Conservation (phyloP, 345 rosid genomes). For the Salix dunnii region DNA sequence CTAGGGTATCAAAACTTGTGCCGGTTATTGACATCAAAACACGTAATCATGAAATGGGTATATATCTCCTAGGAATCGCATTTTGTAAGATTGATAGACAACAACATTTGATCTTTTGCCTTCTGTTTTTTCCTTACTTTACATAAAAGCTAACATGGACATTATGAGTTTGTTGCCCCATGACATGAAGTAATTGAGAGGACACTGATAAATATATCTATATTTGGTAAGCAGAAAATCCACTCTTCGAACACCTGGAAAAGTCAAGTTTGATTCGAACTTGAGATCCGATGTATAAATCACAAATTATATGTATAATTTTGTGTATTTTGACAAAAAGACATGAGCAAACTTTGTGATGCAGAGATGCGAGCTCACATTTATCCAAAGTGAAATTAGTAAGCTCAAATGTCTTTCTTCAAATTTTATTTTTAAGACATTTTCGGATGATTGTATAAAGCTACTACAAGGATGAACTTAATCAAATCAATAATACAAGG, state of each 20-base stretch:
- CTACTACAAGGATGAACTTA: neutral
- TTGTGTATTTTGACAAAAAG: neutral
- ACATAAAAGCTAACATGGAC: neutral
- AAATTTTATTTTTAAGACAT: neutral
- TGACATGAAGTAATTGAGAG: neutral
- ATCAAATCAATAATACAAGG: neutral
- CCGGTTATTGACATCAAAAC: neutral
- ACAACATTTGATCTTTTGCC: neutral
- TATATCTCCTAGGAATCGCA: neutral
- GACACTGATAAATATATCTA: neutral
- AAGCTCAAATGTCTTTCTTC: neutral
- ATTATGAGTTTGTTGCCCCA: neutral
- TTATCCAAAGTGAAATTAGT: neutral
- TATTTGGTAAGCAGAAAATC: neutral
- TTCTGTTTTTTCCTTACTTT: neutral
- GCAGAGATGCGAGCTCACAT: neutral
- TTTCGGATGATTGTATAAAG: neutral
- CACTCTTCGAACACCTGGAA: neutral
- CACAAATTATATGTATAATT: too few species aligned
- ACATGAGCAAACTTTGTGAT: neutral
- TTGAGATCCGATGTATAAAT: accelerated
- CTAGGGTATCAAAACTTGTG: too few species aligned
- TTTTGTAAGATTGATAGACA: neutral
- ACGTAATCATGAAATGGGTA: neutral
- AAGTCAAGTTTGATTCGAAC: too few species aligned